Evolutionary conservation across 2,329 filamentous ascomycete species (phyloP), one percentile per base, ranked within the genome.

Genomic region (Byssoonygena ceratinophila): DNA sequence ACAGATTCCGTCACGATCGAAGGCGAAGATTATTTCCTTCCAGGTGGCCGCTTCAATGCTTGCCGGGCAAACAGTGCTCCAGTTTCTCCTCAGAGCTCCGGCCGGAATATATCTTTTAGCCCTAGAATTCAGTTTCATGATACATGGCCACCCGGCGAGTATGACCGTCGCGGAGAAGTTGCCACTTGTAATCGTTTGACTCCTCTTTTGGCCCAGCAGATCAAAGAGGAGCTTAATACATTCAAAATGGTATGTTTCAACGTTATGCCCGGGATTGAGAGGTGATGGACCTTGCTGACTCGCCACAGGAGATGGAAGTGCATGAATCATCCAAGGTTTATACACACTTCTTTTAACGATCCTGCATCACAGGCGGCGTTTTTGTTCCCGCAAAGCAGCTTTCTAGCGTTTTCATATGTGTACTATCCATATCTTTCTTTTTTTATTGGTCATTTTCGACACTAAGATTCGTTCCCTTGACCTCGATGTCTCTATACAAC

Each of bases 261-360:
- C 4, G 32, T n/a, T 40, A 1, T 29, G 41, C 11, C 22, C 32
- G 12, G 8, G 9, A n/a, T 3, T 0, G 39, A 2, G 43, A 22
- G 12, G 4, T 51, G 49, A 52, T 59, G 55, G 8, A 2, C 22
- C 6, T 44, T 27, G 25, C 52, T 57, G 51, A 53, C 50, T 61
- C 49, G 62, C 46, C 27, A 36, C 57, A 97, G 92, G 92, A 98
- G 75, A 98, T 98, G 92, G 92, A 97, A 76, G 92, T 98, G 64
- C 92, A 98, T 70, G 92, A 97, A 73, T 87, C 85, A 68, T 97
- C 92, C 60, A 98, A 97, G 76, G 90, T 96, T 65, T 96, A 98
- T 77, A 98, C 92, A 63, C 92, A 98, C 79, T 98, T 98, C 80
- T 97, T 98, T 78, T 98, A 81, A 91, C 54, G 52, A 58, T 45